Base-by-base conservation (phyloP, 2,329 filamentous ascomycete genomes). In the Biscogniauxia sp. region DNA sequence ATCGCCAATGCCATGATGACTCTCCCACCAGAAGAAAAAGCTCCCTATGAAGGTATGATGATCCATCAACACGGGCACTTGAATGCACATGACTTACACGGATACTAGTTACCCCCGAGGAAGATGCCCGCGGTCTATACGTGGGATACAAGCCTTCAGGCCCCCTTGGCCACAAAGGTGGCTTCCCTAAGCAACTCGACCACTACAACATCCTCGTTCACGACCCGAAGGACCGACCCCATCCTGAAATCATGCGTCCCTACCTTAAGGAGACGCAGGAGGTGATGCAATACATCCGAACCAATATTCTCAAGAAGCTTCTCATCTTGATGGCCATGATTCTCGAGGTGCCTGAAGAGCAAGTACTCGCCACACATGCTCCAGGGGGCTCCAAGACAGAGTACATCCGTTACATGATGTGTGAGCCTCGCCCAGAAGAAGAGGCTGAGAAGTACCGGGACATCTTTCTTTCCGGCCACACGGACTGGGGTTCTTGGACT, bases 321-420 rank as follows among this genome's bases (percentile, higher is more conserved):
- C 73, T 78, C 51, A 75, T 64, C n/a, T 70, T 78, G 11, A 73
- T 77, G 53, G 73, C 74, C 19, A 72, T 76, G 61, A 74, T 76
- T 19, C 65, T 79, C 0, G 74, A 78, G 54, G 64, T 79, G 1
- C 75, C 75, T 0, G 72, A 76, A 53, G 68, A 77, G 59, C 72
- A 70, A 32, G 73, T 79, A 51, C 71, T 73, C 0, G 68, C 73
- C 3, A 72, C 71, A 3, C 76, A 79, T 58, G 65, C 70, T 1
- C 76, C 75, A 20, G 69, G 72, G 3, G 69, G 70, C 15, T 68
- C 71, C n/a, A 74, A 70, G 45, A 74, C 76, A 49, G 76, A 77
- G 53, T 75, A 77, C 56, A 64, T 78, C 1, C 71, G 76, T 15
- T 77, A 78, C 64, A 78, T 78, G 75, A 74, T 74, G 50, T 78